Evolutionary conservation across 2,329 filamentous ascomycete genomes (phyloP).

Genomic region (Periglandula ipomoeae): DNA sequence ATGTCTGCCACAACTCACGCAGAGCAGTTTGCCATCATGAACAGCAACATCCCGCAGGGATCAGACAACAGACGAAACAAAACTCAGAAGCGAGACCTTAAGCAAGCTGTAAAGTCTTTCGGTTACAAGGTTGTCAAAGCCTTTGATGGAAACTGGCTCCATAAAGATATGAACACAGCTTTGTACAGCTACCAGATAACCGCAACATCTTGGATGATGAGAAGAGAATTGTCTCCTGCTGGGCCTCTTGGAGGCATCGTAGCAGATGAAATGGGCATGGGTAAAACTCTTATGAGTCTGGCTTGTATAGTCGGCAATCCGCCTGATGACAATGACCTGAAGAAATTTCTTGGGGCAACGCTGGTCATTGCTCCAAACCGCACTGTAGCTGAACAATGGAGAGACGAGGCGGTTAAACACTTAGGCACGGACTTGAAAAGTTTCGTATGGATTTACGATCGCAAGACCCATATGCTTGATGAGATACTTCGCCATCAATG

Average conservation of each 20-base stretch:
- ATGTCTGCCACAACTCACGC: slow-evolving; percentile 3
- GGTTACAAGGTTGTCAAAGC: slow-evolving; percentile 13
- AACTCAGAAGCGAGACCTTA: slow-evolving; percentile 12
- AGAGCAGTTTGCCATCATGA: slow-evolving; percentile 7
- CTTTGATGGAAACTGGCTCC: not conserved
- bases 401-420: no score
- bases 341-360: slow-evolving; percentile 25
- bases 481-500: no score
- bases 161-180: slow-evolving; percentile 12
- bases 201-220: slow-evolving; percentile 44
- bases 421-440: no score
- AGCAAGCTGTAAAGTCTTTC: slow-evolving; percentile 11
- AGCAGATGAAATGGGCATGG: slow-evolving; percentile 55
- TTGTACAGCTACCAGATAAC: slow-evolving; percentile 36
- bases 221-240: slow-evolving; percentile 30
- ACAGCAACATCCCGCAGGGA: slow-evolving; percentile 4
- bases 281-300: slow-evolving; percentile 67
- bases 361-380: slow-evolving; percentile 22
- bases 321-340: slow-evolving; percentile 26
- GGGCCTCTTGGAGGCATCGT: slow-evolving; percentile 49
- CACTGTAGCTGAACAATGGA: slow-evolving; percentile 20
- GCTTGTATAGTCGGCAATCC: slow-evolving; percentile 58
- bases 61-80: slow-evolving; percentile 9
- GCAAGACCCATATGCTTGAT: no score
- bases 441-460: no score